These are phyloP conservation scores for Cryoendolithus antarcticus DNA, from an alignment of 2,329 filamentous ascomycete species.

Conservation along the genomic window DNA sequence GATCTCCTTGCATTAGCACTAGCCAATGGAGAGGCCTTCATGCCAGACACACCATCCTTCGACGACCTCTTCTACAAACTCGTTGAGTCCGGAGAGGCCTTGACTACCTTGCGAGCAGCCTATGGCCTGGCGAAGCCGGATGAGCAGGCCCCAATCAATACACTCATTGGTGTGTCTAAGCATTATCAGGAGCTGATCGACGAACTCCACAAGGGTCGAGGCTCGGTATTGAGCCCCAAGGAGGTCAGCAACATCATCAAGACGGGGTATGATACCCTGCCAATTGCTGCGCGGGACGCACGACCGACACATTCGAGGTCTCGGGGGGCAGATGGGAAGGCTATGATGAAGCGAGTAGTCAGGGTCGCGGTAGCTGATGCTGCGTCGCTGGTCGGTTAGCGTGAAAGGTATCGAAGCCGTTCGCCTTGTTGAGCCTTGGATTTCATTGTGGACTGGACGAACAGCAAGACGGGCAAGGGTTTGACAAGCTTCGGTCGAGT, in stretches of 20 bases:
- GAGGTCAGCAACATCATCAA: conserved; percentile 89
- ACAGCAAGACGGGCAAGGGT: too few species aligned
- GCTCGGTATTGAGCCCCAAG: conserved; percentile 57
- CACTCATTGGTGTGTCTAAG: conserved; percentile 65
- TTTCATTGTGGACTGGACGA: too few species aligned
- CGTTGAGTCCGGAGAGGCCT: conserved; percentile 75
- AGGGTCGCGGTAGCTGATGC: conserved; percentile 64
- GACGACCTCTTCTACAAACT: conserved; percentile 98
- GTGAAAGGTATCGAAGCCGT: background rate
- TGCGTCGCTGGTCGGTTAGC: conserved; percentile 10
- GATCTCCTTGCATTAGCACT: conserved; percentile 75
- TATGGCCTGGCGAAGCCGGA: conserved; percentile 41
- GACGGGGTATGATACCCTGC: conserved; percentile 88
- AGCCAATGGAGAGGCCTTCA: conserved; percentile 77
- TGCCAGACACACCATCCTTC: conserved; percentile 76
- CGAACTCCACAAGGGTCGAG: conserved; percentile 26
- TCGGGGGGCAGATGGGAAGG: conserved; percentile 75
- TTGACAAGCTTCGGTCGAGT: too few species aligned
- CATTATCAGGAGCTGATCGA: conserved; percentile 81
- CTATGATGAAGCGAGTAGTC: conserved; percentile 75
- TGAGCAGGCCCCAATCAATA: conserved; percentile 60
- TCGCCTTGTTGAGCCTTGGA: too few species aligned
- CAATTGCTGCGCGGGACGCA: conserved; percentile 74
- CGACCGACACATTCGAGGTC: conserved; percentile 57
- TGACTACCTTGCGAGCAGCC: conserved; percentile 68